Conservation (phyloP, 169 alveolate species). For the Plasmodium vivax region DNA sequence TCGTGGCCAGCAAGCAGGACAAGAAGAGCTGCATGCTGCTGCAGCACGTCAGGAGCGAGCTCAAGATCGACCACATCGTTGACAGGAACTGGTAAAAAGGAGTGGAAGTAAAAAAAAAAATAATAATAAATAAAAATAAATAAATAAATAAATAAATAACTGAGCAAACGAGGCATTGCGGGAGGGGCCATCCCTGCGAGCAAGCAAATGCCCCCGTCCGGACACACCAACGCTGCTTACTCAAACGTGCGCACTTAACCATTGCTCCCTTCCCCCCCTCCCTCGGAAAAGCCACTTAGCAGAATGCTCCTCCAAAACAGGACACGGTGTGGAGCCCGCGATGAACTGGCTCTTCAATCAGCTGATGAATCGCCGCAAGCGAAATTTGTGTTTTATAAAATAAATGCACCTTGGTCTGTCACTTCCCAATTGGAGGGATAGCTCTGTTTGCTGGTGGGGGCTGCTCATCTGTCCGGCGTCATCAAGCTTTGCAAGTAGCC, state of each 20-base stretch:
- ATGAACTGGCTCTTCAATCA: slow-evolving; percentile 70
- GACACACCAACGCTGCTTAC: background rate
- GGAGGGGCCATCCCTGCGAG: background rate
- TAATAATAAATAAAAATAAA: background rate
- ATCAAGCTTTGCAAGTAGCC: background rate
- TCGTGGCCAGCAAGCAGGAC: slow-evolving; percentile 46
- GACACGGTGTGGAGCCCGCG: slow-evolving; percentile 36
- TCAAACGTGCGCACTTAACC: background rate
- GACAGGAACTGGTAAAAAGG: slow-evolving; percentile 57
- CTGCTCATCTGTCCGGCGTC: background rate
- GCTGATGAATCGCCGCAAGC: slow-evolving; percentile 29
- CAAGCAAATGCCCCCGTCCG: background rate
- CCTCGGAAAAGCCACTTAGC: slow-evolving; percentile 25
- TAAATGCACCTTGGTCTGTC: background rate
- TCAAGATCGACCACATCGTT: slow-evolving; percentile 59
- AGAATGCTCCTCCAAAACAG: slow-evolving; percentile 69
- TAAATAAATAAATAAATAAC: background rate
- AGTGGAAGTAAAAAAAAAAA: background rate
- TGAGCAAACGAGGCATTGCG: background rate
- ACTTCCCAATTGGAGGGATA: background rate
- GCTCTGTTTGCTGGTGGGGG: background rate
- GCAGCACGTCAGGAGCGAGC: slow-evolving; percentile 28
- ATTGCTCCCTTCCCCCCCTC: background rate
- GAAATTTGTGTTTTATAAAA: slow-evolving; percentile 33
- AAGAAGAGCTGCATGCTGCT: slow-evolving; percentile 47